Conservation (phyloP, 2,329 filamentous ascomycete species). For the Apiospora pterosperma region DNA sequence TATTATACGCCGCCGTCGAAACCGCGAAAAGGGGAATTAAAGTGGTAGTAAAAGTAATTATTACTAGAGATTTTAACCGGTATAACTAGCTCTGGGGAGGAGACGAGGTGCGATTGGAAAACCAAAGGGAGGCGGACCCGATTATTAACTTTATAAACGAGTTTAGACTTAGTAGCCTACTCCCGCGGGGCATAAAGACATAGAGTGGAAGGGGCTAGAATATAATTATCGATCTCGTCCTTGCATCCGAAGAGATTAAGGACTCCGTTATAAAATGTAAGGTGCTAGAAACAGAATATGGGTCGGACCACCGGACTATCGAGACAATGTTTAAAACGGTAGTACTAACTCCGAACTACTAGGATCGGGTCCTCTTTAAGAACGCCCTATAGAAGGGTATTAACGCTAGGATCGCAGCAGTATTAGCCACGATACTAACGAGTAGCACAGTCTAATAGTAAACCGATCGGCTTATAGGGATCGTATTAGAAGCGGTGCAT, state of each 20-base stretch:
- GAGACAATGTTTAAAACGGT: conserved; percentile 24
- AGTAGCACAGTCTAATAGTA: neutral
- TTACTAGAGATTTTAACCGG: conserved; percentile 12
- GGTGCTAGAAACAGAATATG: conserved; percentile 14
- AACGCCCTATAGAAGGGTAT: conserved; percentile 24
- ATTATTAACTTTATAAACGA: conserved; percentile 34
- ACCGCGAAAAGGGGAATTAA: neutral
- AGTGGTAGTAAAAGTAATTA: neutral
- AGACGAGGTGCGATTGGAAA: conserved; percentile 30
- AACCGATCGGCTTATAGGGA: neutral
- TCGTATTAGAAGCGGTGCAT: conserved; percentile 8
- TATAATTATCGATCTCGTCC: conserved; percentile 22
- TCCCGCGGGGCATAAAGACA: conserved; percentile 31
- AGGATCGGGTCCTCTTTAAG: conserved; percentile 18
- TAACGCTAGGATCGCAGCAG: conserved; percentile 8
- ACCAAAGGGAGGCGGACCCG: conserved; percentile 31
- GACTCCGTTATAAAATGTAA: conserved; percentile 10
- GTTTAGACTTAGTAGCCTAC: conserved; percentile 27
- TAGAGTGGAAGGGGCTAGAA: conserved; percentile 20
- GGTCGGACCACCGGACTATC: conserved; percentile 29
- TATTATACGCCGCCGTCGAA: neutral
- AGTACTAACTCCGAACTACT: conserved; percentile 2
- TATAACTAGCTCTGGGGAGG: conserved; percentile 24
- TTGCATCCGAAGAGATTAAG: conserved; percentile 16
- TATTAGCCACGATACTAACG: neutral